Conservation (phyloP, 2,329 filamentous ascomycete species). For the Beauveria pseudobassiana region DNA sequence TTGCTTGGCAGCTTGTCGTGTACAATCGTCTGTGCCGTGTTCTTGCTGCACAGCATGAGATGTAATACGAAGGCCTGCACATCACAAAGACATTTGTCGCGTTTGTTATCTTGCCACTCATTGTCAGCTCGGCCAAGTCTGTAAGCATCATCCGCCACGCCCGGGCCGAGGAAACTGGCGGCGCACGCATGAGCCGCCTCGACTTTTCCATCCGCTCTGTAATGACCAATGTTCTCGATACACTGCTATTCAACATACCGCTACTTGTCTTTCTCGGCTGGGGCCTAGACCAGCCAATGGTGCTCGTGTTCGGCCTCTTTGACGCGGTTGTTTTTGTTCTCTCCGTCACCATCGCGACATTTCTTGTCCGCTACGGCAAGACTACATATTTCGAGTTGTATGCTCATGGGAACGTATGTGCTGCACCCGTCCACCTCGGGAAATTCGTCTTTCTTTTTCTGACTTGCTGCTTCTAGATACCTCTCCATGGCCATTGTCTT, state of each 20-base stretch:
- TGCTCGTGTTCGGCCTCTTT: constrained; percentile 13
- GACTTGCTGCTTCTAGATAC: constrained; percentile 6
- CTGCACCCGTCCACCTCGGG: neutral
- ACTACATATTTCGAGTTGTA: constrained; percentile 15
- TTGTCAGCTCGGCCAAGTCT: constrained; percentile 8
- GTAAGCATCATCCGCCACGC: constrained; percentile 10
- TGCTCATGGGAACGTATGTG: constrained; percentile 17
- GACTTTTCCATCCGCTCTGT: constrained; percentile 11
- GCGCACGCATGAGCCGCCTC: constrained; percentile 4
- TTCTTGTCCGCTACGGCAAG: constrained; percentile 14
- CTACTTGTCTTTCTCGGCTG: constrained; percentile 8
- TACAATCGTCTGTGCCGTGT: neutral
- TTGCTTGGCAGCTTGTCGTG: constrained; percentile 1
- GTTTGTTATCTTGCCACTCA: constrained; percentile 4
- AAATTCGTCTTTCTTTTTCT: neutral
- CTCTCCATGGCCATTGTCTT: constrained; percentile 13
- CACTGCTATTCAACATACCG: constrained; percentile 10
- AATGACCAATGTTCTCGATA: constrained; percentile 10
- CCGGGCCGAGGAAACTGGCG: neutral
- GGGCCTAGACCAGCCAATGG: constrained; percentile 10
- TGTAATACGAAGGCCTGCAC: neutral
- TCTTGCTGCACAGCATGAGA: constrained; percentile 8
- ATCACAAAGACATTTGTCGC: constrained; percentile 7
- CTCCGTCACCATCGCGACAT: constrained; percentile 14
- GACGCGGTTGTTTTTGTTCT: constrained; percentile 14